Percentiles rank a stretch among this genome's conserved stretches.
Evolutionary conservation across 2,329 filamentous ascomycete genomes (phyloP).

Genomic region (Aspergillus texensis): DNA sequence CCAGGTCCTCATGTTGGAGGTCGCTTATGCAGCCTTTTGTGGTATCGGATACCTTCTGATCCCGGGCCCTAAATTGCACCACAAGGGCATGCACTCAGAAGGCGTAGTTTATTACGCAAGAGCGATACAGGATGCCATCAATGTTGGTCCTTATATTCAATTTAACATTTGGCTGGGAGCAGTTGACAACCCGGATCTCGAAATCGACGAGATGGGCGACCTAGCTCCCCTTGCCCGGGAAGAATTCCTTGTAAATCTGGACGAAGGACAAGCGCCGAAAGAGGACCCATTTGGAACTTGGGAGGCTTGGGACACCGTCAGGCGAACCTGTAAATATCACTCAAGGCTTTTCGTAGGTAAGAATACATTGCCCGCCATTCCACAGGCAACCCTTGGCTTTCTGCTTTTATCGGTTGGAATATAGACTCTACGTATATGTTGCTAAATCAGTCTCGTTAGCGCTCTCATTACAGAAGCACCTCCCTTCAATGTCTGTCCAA

Average conservation of each 20-base stretch:
- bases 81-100: constrained; percentile 52
- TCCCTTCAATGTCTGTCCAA: constrained; percentile 60
- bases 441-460: constrained; percentile 44
- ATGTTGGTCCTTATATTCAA: constrained; percentile 73
- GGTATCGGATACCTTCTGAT: constrained; percentile 83
- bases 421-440: not conserved
- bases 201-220: constrained; percentile 48
- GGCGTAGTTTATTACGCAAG: constrained; percentile 76
- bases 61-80: constrained; percentile 71
- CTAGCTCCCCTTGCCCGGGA: constrained; percentile 46
- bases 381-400: not conserved
- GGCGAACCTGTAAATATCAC: constrained; percentile 83
- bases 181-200: constrained; percentile 70
- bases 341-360: constrained; percentile 80
- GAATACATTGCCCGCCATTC: constrained; percentile 36
- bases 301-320: constrained; percentile 92
- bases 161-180: constrained; percentile 82
- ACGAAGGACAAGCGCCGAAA: constrained; percentile 46
- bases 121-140: constrained; percentile 77
- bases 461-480: constrained; percentile 59
- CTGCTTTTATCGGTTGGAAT: not conserved
- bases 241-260: constrained; percentile 38
- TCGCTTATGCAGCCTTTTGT: constrained; percentile 94
- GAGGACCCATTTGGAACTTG: constrained; percentile 77
- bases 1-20: constrained; percentile 86